Conservation (phyloP, 495 filamentous ascomycete genomes). For the Daldinia vernicosa region DNA sequence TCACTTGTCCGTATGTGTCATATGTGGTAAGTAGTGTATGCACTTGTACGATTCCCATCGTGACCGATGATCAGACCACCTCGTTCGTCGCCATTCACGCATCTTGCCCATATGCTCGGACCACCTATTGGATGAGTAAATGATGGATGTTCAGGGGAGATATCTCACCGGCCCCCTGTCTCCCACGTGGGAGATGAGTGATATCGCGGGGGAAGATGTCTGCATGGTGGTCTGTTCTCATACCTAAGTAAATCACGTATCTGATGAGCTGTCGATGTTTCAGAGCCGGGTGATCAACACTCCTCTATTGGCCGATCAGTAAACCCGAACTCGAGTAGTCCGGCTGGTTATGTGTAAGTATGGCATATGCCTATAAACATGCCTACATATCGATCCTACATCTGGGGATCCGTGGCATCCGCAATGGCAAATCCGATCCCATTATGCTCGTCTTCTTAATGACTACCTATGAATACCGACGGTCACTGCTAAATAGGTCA, state of each 20-base stretch:
- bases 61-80: conserved; percentile 36
- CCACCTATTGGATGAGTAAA: conserved; percentile 29
- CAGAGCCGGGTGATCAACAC: conserved; percentile 25
- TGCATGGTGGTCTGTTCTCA: conserved; percentile 42
- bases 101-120: conserved; percentile 23
- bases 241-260: conserved; percentile 23
- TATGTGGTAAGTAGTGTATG: not conserved
- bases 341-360: conserved; percentile 21
- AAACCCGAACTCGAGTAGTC: conserved; percentile 1
- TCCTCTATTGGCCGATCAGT: conserved; percentile 33
- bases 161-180: conserved; percentile 35
- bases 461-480: not conserved
- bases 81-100: conserved; percentile 34
- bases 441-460: not conserved
- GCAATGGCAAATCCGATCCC: conserved; percentile 21
- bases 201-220: conserved; percentile 43
- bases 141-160: conserved; percentile 34
- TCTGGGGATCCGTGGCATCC: conserved; percentile 31
- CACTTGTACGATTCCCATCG: conserved; percentile 18
- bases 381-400: conserved; percentile 5
- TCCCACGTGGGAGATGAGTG: conserved; percentile 39
- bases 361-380: not conserved
- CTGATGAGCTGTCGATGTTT: conserved; percentile 39
- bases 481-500: conserved; percentile 7
- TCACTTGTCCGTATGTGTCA: conserved; percentile 4